Evolutionary conservation across 345 rosid species (phyloP).

Genomic region (Euphorbia tirucalli): DNA sequence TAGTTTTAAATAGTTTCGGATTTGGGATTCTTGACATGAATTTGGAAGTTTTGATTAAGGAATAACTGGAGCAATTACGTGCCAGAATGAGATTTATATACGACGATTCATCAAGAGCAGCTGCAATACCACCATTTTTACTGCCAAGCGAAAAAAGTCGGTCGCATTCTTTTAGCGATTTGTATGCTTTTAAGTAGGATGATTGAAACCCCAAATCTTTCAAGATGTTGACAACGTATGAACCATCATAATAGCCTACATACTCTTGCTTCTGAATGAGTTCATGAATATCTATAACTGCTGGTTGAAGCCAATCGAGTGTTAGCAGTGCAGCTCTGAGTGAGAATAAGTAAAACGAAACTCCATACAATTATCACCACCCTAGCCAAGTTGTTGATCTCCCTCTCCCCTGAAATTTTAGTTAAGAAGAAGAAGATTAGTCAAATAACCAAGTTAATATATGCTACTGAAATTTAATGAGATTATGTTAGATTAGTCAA

Average conservation of each 20-base stretch:
- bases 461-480: too few species aligned
- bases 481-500: too few species aligned
- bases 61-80: slow-evolving; percentile 24
- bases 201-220: slow-evolving; percentile 18
- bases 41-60: slow-evolving; percentile 12
- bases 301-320: slow-evolving; percentile 47
- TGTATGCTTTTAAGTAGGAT: slow-evolving; percentile 11
- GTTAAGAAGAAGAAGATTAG: slow-evolving; percentile 59
- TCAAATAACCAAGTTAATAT: slow-evolving; percentile 1
- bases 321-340: slow-evolving; percentile 77
- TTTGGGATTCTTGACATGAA: too few species aligned
- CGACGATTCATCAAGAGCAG: slow-evolving; percentile 39
- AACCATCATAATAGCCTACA: slow-evolving; percentile 41
- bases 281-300: slow-evolving; percentile 30
- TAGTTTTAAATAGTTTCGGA: slow-evolving; percentile 2
- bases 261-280: slow-evolving; percentile 33
- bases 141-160: slow-evolving; percentile 27
- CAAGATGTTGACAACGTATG: slow-evolving; percentile 40
- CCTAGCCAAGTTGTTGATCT: too few species aligned
- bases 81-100: slow-evolving; percentile 29
- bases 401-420: too few species aligned
- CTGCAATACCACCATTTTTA: slow-evolving; percentile 27
- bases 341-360: too few species aligned
- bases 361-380: too few species aligned
- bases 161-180: slow-evolving; percentile 21